Base-by-base conservation (phyloP, 352 stramenopile genomes). In the Pythium folliculosum region DNA sequence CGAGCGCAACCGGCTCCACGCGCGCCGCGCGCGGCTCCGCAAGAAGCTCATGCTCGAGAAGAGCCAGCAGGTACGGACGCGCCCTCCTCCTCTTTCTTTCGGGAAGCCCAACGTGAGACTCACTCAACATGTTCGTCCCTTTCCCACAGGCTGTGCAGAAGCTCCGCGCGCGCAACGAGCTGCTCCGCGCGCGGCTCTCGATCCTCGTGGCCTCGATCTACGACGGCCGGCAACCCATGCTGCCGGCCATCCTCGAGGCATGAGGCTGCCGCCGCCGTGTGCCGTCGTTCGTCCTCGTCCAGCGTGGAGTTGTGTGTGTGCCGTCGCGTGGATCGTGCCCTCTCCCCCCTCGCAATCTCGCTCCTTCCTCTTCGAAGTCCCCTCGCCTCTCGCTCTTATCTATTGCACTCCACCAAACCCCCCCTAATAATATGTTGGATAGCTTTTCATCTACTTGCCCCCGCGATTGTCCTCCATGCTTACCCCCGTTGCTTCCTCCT, bases 11-110 rank as follows among this genome's bases (percentile, higher is more conserved):
- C 77, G 84, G 5, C 71, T 92, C 51, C 84, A 92, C 68, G 84
- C 84, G 23, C 80, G 84, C 54, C 79, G 84, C 53, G 84, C 84
- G 44, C 84, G 82, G 35, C 77, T 91, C 23, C 84, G 84, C 64
- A 92, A 91, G 77, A 92, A 92, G 73, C 73, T 91, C 68, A 80
- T 92, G 57, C 79, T 92, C 17, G 84, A 91, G 70, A 87, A 83
- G 56, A 90, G 78, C 60, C 84, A 89, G 53, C 77, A 92, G 78
- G 81, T 90, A 69, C 40, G 45, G n/a, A n/a, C n/a, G n/a, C n/a
- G 53, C 53, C 9, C 22, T 19, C 12, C 22, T 25, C 22, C 19
- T 65, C 1, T 40, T 4, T 35, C 2, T 43, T 17, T 47, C 10
- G n/a, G n/a, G n/a, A n/a, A n/a, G n/a, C n/a, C n/a, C n/a, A n/a